Conservation (phyloP, 2,329 filamentous ascomycete genomes). For the Aspergillus glaucus region DNA sequence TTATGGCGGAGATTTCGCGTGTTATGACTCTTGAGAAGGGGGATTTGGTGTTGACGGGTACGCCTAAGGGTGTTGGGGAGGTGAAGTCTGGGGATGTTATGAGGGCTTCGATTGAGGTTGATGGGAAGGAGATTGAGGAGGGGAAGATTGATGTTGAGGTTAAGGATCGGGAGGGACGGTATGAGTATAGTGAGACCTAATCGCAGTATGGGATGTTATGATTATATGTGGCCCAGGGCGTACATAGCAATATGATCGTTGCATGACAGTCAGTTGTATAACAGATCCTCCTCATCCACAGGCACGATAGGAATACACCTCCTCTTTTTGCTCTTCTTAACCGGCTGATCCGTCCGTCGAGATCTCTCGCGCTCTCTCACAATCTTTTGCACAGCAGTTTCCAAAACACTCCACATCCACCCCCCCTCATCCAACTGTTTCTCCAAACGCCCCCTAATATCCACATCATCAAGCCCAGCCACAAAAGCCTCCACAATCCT, state of each 20-base stretch:
- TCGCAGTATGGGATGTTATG: neutral
- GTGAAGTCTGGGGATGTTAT: conserved; percentile 83
- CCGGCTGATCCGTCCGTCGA: neutral
- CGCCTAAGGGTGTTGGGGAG: conserved; percentile 87
- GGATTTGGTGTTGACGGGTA: conserved; percentile 93
- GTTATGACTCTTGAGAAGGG: conserved; percentile 92
- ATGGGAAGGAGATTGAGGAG: conserved; percentile 77
- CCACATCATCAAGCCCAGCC: conserved; percentile 19
- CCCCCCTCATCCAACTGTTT: conserved; percentile 16
- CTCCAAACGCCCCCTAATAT: conserved; percentile 13
- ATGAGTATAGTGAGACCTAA: conserved; percentile 68
- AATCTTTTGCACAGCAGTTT: conserved; percentile 2
- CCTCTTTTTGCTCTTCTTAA: conserved; percentile 11
- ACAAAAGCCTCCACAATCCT: conserved; percentile 26
- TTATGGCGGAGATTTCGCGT: conserved; percentile 83
- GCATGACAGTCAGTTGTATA: conserved; percentile 1
- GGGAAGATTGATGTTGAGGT: conserved; percentile 77
- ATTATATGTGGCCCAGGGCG: conserved; percentile 1
- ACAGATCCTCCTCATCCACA: conserved; percentile 20
- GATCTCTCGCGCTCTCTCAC: neutral
- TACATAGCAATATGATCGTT: neutral
- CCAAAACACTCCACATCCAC: conserved; percentile 23
- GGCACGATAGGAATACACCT: conserved; percentile 26
- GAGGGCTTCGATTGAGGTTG: conserved; percentile 71
- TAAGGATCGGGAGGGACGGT: conserved; percentile 69